Evolutionary conservation across 257 asterid genomes (phyloP).

Genomic region (Jacaranda copaia): DNA sequence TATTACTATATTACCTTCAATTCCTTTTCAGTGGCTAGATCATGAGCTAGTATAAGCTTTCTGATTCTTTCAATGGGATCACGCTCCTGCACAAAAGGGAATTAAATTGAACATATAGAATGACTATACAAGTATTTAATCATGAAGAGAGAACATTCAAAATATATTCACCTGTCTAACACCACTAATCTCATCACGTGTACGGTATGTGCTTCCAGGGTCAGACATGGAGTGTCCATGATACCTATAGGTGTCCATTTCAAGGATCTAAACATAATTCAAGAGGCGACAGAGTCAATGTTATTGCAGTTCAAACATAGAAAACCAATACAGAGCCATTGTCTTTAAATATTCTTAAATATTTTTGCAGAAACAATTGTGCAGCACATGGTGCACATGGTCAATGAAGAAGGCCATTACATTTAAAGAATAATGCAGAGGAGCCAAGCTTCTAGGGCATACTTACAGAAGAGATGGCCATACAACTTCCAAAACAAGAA

Average conservation of each 20-base stretch:
- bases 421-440: neutral
- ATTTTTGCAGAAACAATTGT: neutral
- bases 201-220: slow-evolving; percentile 84
- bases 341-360: neutral
- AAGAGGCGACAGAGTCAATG: slow-evolving; percentile 20
- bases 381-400: neutral
- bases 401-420: neutral
- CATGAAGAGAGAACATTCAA: neutral
- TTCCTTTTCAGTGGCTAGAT: slow-evolving; percentile 71
- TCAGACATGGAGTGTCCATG: slow-evolving; percentile 89
- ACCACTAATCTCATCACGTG: slow-evolving; percentile 79
- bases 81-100: slow-evolving; percentile 58
- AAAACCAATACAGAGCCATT: neutral
- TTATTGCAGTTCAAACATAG: slow-evolving; percentile 1
- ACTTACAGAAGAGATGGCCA: neutral
- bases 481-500: neutral
- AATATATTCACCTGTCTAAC: slow-evolving; percentile 65
- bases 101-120: neutral
- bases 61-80: slow-evolving; percentile 77
- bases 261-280: slow-evolving; percentile 64
- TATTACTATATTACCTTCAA: slow-evolving; percentile 52
- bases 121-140: neutral
- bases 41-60: slow-evolving; percentile 65
- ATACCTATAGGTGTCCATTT: slow-evolving; percentile 88
- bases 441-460: neutral